A percentile compares a stretch with the other conserved stretches of the same genome.
These are phyloP conservation scores for Prunus fruticosa DNA, from an alignment of 306 rosid genomes.

Conservation along the genomic window DNA sequence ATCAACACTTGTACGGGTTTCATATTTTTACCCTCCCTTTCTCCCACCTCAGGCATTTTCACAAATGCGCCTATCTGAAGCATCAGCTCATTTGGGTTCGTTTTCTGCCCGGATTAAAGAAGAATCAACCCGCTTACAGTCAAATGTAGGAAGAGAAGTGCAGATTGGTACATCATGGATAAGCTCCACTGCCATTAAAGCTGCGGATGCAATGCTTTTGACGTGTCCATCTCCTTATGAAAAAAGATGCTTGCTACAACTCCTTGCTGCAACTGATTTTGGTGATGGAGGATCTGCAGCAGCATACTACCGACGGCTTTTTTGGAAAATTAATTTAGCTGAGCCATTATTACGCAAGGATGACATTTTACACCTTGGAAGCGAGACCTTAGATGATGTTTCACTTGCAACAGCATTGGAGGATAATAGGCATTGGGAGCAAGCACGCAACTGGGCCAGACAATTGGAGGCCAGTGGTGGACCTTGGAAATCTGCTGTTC, in stretches of 20 bases:
- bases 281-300: conserved; percentile 89
- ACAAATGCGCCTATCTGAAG: conserved; percentile 95
- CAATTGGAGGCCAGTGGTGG: conserved; percentile 90
- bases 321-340: conserved; percentile 90
- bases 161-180: conserved; percentile 77
- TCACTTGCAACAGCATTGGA: conserved; percentile 77
- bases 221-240: conserved; percentile 94
- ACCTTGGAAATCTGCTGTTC: conserved; percentile 68
- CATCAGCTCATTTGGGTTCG: conserved; percentile 94
- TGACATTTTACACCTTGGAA: conserved; percentile 60
- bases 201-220: conserved; percentile 89
- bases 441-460: conserved; percentile 97
- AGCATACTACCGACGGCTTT: conserved; percentile 56
- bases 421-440: conserved; percentile 91
- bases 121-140: conserved; percentile 50
- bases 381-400: conserved; percentile 78
- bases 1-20: neutral
- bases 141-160: conserved; percentile 68
- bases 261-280: conserved; percentile 88
- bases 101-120: conserved; percentile 92
- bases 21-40: conserved; percentile 6
- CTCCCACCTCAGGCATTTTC: conserved; percentile 67
- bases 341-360: conserved; percentile 78
- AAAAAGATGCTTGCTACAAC: conserved; percentile 90
- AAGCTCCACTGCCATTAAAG: conserved; percentile 80